Base-by-base conservation (phyloP, 768 basidiomycete genomes). In the Amanita molliuscula region DNA sequence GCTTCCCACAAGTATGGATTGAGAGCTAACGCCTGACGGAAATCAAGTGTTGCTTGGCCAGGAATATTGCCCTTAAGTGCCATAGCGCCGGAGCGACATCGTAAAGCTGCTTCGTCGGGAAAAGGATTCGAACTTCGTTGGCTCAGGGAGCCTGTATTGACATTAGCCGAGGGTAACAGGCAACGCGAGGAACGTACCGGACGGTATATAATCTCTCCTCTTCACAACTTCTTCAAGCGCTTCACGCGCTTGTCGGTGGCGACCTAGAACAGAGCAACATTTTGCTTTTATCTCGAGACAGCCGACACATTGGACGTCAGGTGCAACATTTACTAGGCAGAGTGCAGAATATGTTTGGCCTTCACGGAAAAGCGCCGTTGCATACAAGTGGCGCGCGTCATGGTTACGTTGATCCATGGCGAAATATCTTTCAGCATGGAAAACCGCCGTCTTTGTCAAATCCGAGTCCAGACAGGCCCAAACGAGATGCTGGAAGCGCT, bases 1-100 rank as follows among this genome's bases (percentile, higher is more conserved):
- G 92, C 92, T 63, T 96, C 92, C 91, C 91, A 95, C 48, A 93
- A 66, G 62, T 88, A 77, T 28, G 89, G 88, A 60, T 90, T 83
- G 42, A 81, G 62, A 11, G 70, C 62, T 53, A 96, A 71, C 23
- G 90, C 86, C 52, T 81, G 77, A 41, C 74, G 73, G 63, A 85
- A 94, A 59, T 81, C 83, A 48, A 67, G 59, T 21, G 74, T 69
- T n/a, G 92, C 92, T 56, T 79, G 77, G 48, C 84, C 82, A 2
- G 76, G 76, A 52, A 87, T 74, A 63, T 91, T 89, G 44, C 84
- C 88, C 64, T 84, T 88, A 61, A 82, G 58, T 28, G 90, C 88
- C 64, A 82, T 77, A 34, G 69, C 75, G 36, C 90, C 92, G 43
- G 87, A 76, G 58, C 81, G 76, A 74, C 90, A 90, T 54, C 81